Evolutionary conservation across 352 stramenopile species (phyloP), one percentile per base, ranked within the genome.

Genomic region (Pythium dissotocum): DNA sequence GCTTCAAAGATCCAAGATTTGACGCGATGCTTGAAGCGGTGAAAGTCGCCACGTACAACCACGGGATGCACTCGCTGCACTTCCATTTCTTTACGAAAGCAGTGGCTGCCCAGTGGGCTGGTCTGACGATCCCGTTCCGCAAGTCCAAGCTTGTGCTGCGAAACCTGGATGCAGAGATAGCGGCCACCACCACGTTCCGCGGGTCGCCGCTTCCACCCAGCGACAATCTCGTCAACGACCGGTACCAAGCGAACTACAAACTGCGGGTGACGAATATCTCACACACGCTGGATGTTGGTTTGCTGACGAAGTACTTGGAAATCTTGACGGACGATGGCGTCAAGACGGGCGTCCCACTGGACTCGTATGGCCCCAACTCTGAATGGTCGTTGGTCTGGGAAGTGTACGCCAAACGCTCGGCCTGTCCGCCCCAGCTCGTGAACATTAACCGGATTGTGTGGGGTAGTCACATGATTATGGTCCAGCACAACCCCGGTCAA

Each of bases 341-440:
- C 3, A 38, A 55, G 12, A 62, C 58, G 8, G 58, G n/a, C 2
- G 26, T 58, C 0, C 65, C 65, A 1, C 14, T 72, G 9, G 65
- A 72, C 51, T 48, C 58, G 13, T 72, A 67, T 21, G 65, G 65
- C 0, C 40, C 30, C 21, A 3, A 32, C 14, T 63, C 65, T 0
- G 58, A 61, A 6, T 63, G 59, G 9, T 72, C 65, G 0, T 6
- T 72, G 5, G 40, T 53, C 13, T 72, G 58, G 51, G 65, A 72
- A 18, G 42, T 67, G 13, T 59, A 33, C 24, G 46, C 18, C 0
- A 48, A 30, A 3, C 51, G 12, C 0, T 2, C n/a, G 4, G 28
- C 9, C n/a, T 72, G 65, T 24, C 65, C 65, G 7, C 1, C 21
- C 7, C 10, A 30, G 6, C 44, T 72, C 2, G 0, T 2, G 1